Evolutionary conservation across 2,329 filamentous ascomycete genomes (phyloP), one percentile per base, ranked within the genome.

Genomic region (Fusarium verticillioides): DNA sequence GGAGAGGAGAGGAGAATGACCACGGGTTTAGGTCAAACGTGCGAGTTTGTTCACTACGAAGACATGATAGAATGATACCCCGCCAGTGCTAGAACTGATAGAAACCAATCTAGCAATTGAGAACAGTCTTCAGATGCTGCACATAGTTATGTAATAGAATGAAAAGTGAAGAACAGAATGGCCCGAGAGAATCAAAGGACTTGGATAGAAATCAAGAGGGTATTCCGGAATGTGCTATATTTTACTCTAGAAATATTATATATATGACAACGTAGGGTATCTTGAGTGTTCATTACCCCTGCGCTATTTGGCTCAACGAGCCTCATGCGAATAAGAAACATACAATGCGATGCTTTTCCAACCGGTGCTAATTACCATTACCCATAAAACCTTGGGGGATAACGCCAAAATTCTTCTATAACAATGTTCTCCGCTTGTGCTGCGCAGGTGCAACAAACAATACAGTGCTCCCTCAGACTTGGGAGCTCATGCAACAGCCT

Each of bases 1-100:
- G 43, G 81, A 79, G 30, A 75, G 43, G 34, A 58, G 34, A 47
- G 58, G 32, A 34, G 26, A 43, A 16, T 73, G 36, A 72, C 28
- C 4, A 12, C 15, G 26, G 23, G 50, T 39, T 32, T 11, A 26
- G 21, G 23, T 52, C 37, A 37, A 39, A 36, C 9, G 15, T 23
- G 21, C 39, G 47, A 72, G 40, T 37, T 42, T 70, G 54, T 66
- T 42, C 36, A 64, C 34, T 62, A 75, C 36, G 59, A 70, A 43
- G 50, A 60, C 23, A 74, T 40, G 59, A 75, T 53, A 30, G 50
- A 64, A 75, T 76, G 74, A 76, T 76, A 76, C 73, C 73, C 73
- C 59, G 9, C 46, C 59, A 69, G 59, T 65, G 52, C 23, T 44
- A 26, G 28, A 23, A 49, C 44, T 50, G 57, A 40, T 58, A 34